Conservation (phyloP, 768 basidiomycete genomes). For the Chalciporus pseudorubinellus region DNA sequence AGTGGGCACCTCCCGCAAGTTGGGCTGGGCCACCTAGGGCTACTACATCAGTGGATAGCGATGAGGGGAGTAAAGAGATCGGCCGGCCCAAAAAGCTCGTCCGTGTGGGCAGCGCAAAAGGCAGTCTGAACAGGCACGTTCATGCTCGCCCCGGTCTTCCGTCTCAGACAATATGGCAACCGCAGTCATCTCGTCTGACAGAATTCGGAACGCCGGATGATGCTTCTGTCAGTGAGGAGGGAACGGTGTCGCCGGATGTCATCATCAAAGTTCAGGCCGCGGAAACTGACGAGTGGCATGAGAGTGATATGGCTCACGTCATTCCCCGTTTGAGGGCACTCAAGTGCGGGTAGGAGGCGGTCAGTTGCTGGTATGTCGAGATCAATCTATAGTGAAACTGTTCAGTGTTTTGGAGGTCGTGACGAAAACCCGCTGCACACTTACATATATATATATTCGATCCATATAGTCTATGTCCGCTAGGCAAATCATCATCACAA, state of each 20-base stretch:
- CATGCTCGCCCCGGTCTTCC: neutral
- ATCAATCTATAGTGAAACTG: no score
- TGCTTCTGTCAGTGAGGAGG: neutral
- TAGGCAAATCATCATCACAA: no score
- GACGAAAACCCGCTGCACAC: no score
- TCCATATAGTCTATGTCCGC: no score
- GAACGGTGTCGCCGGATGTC: neutral
- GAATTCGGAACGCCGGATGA: neutral
- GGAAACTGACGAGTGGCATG: slow-evolving; percentile 18
- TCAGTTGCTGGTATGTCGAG: neutral
- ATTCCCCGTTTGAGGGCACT: slow-evolving; percentile 30
- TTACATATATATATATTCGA: no score
- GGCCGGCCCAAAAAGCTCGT: neutral
- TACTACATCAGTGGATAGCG: neutral
- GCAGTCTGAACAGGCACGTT: neutral
- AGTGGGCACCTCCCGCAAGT: slow-evolving; percentile 23
- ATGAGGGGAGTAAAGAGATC: neutral
- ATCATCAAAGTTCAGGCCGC: slow-evolving; percentile 15
- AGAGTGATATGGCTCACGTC: slow-evolving; percentile 27
- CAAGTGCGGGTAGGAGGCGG: slow-evolving; percentile 12
- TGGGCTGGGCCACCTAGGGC: slow-evolving; percentile 23
- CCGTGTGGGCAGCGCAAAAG: slow-evolving; percentile 1
- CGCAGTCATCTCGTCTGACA: neutral
- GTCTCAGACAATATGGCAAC: slow-evolving; percentile 3
- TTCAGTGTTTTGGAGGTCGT: no score